Base-by-base conservation (phyloP, 1,139 yeast genomes). In the Taphrina confusa region DNA sequence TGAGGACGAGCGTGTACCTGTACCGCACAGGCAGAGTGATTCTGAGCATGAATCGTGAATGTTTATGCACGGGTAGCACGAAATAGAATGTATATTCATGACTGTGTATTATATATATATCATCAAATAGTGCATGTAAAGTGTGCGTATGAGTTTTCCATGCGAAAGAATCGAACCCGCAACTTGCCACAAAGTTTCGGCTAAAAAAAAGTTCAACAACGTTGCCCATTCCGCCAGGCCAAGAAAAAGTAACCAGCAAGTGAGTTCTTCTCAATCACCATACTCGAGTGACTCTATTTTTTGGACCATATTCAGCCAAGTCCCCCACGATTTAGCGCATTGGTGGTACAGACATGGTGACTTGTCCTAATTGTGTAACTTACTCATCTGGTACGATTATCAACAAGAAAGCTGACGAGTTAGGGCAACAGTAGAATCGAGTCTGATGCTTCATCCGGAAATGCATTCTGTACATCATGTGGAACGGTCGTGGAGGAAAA, bases 401-500 rank as follows among this genome's bases (percentile, higher is more conserved):
- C 2, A 11, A 18, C 16, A 18, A 1, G n/a, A 39, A 18, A 23
- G 14, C 47, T 42, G 31, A 42, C 31, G 11, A 2, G 14, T 9
- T 12, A 47, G 52, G 51, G 51, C 25, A 30, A 45, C 34, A 46
- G 58, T 14, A 34, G 40, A 34, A 54, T 46, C 47, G 60, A 56
- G 33, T 46, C 54, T 6, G 51, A 56, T 36, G 39, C 54, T n/a
- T 27, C 54, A 5, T 36, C 47, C 11, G 60, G 54, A 23, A 37
- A 39, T 14, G 72, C 87, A 33, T 85, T 90, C 31, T 92, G 98
- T 76, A 76, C 78, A 40, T 71, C 74, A 49, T 92, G 98, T 80
- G 97, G 97, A 71, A 76, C 83, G 25, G 97, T 92, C 40, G 81
- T 82, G 60, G 95, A 89, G 67, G 97, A 91, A 71, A 87, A 90